Base-by-base conservation (phyloP, 768 basidiomycete species). In the Phallus indusiatus region DNA sequence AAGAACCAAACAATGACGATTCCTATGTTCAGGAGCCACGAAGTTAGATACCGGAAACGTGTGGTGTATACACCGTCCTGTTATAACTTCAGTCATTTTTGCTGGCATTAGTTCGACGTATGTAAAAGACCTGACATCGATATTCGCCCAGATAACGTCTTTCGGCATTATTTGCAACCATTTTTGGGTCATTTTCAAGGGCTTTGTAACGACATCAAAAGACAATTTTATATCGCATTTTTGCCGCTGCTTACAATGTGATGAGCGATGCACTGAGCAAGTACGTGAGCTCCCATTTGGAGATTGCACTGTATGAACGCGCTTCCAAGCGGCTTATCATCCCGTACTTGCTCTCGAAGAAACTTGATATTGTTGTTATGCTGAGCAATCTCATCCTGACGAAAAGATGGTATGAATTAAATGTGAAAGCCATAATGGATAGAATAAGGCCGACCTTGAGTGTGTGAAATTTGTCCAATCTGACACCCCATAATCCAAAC, bases 221-320 rank as follows among this genome's bases (percentile, higher is more conserved):
- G 18, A n/a, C 8, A 50, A 28, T 7, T 20, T 8, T 8, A 8
- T 12, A 50, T 50, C 12, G 24, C 49, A 50, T 68, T 9, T 17
- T 64, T 59, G 71, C 62, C 7, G 60, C 54, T 37, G 21, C 54
- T 46, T 61, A 79, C 78, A 67, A 76, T 70, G 54, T 83, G 79
- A 63, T 81, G 77, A 58, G 76, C 76, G 28, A 84, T 67, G 61
- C 78, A 80, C 68, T 88, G 85, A 0, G 78, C 76, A 14, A 86
- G 77, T 60, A 88, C 80, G 67, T 87, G 85, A 0, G 86, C 87
- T 3, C 84, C 86, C 65, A 88, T 80, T 68, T 88, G 86, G 52
- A 84, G 74, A 66, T 87, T 83, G 70, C 85, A 85, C 46, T 78
- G 77, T 57, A 88, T 80, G 70, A 89, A 87, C 0, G 75, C 80